Base-by-base conservation (phyloP, 1,284 basidiomycete species). In the Austropuccinia psidii region DNA sequence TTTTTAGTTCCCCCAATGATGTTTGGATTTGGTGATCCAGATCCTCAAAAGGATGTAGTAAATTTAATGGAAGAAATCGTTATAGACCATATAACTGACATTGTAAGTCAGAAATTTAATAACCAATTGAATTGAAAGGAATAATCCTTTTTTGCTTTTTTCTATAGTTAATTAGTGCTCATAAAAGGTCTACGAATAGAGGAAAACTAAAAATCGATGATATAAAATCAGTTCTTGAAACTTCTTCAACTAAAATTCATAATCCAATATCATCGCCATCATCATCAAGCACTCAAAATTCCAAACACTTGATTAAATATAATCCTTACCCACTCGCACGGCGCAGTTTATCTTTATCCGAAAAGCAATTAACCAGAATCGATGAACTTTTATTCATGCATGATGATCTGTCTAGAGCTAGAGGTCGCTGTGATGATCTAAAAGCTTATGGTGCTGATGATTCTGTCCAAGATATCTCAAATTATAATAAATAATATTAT, bases 341-440 rank as follows among this genome's bases (percentile, higher is more conserved):
- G 17, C 43, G 69, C 21, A 72, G 54, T 21, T 41, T 58, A 5
- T 60, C 69, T 1, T 49, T 72, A 33, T 57, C 55, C 11, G 69
- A 72, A 35, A 72, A 72, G 54, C 69, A 72, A 60, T 39, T 72
- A 9, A 72, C 57, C 49, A 60, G 69, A n/a, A 72, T 72, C 31
- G 69, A 72, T 17, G 69, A 72, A 54, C 39, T 72, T 3, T 54
- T 72, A 24, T 72, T 72, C 57, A 72, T 72, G 69, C 69, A 72
- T 47, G 69, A 72, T 43, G 69, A 72, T 61, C 37, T 72, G 29
- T 45, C 69, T 4, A 60, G 69, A 29, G 69, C 69, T 17, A 47
- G 69, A 41, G 69, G 69, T 17, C 61, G 69, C 17, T 57, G 57
- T 24, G 69, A 72, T 49, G 69, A 72, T 50, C 43, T 72, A 6